These are phyloP conservation scores for Podospora didyma DNA, from an alignment of 495 filamentous ascomycete genomes.

Conservation along the genomic window DNA sequence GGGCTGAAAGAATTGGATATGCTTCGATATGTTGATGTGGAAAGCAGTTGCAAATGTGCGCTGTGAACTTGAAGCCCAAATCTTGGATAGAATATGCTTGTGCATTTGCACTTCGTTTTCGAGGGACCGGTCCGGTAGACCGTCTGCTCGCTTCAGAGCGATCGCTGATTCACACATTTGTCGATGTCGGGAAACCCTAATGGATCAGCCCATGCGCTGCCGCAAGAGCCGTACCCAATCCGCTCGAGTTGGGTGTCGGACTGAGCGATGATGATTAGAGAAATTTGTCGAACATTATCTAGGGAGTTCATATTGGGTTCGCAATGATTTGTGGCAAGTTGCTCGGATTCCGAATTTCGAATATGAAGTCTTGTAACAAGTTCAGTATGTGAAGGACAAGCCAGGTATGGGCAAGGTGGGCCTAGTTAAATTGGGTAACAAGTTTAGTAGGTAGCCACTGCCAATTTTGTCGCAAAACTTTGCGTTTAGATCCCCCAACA, in stretches of 20 bases:
- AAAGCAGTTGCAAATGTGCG: background rate
- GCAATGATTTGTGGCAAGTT: no score
- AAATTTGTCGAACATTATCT: background rate
- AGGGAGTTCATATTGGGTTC: background rate
- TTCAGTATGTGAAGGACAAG: no score
- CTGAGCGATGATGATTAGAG: background rate
- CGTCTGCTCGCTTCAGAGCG: slow-evolving; percentile 14
- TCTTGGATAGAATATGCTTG: slow-evolving; percentile 10
- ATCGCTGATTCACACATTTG: background rate
- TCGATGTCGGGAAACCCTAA: background rate
- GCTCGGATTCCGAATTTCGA: no score
- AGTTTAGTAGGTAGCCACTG: no score
- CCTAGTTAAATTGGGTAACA: no score
- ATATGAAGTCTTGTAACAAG: no score
- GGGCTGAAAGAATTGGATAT: background rate
- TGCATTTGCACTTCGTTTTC: slow-evolving; percentile 9
- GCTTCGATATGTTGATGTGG: slow-evolving; percentile 9
- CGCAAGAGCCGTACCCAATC: slow-evolving; percentile 13
- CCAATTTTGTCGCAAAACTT: no score
- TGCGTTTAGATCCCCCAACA: no score
- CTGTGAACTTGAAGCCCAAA: background rate
- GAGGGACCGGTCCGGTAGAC: slow-evolving; percentile 5
- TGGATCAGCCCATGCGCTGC: slow-evolving; percentile 11
- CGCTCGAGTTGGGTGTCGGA: background rate
- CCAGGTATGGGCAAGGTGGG: no score